Base-by-base conservation (phyloP, 305 asterid genomes). In the Caryopteris hybrid region DNA sequence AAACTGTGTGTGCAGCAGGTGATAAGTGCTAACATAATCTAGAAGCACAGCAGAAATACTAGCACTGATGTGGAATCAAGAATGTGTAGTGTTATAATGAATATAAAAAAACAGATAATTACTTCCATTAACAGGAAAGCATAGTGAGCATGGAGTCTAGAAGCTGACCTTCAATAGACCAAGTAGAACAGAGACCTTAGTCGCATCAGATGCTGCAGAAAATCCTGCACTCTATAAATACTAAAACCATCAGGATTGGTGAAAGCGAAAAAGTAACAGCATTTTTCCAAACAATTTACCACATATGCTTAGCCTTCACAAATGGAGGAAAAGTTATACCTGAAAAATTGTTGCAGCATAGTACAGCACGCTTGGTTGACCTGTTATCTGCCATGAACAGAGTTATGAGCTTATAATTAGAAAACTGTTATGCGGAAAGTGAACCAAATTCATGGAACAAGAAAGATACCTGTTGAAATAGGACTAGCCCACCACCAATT, bases 121-220 rank as follows among this genome's bases (percentile, higher is more conserved):
- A 60, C 41, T 38, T 8, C 46, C 29, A 63, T 46, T 53, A 48
- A 54, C 12, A 3, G 31, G 27, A 42, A 65, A 62, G 31, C 11
- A 20, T 46, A 64, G 41, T 75, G 27, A 31, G 66, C 53, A 60
- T 64, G 68, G 31, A 53, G 39, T 52, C 50, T 71, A 54, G 70
- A 54, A 78, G 29, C 71, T 70, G 59, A 93, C 98, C 98, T 93
- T 93, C 78, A 88, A 75, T 17, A 90, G 57, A 21, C 95, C 99
- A 59, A 93, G 91, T 71, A 84, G 77, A 73, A 90, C 78, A 10
- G 99, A 93, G 81, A 88, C 99, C 75, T 81, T 85, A 9, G 97
- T 93, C 43, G 99, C 99, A 72, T 93, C 97, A 57, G 97, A 81
- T 76, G 97, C 99, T 12, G 95, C 96, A 76, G 99, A 86, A 83